These are phyloP conservation scores for Herpetospermum pedunculosum DNA, from an alignment of 306 rosid genomes.

Conservation along the genomic window DNA sequence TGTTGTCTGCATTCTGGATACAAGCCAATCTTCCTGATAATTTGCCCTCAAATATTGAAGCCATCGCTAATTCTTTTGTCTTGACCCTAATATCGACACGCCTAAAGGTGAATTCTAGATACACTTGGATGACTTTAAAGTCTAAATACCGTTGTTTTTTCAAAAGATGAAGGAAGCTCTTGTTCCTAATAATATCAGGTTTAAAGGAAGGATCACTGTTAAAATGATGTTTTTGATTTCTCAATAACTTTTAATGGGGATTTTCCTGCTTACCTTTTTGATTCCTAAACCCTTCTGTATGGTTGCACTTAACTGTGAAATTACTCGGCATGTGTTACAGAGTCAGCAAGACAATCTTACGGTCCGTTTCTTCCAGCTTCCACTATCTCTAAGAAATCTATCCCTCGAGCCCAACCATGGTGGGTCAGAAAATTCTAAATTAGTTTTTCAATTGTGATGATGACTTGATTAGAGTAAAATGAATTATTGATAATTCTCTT, in stretches of 20 bases:
- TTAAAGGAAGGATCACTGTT: neutral
- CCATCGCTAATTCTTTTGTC: slow-evolving; percentile 65
- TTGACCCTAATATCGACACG: slow-evolving; percentile 57
- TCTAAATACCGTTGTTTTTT: neutral
- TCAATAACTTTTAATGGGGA: neutral
- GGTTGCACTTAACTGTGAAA: neutral
- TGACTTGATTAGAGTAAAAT: slow-evolving; percentile 2
- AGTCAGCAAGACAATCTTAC: slow-evolving; percentile 48
- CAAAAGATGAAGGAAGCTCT: neutral
- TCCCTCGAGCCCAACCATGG: slow-evolving; percentile 62
- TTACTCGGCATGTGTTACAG: slow-evolving; percentile 33
- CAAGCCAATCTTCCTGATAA: slow-evolving; percentile 76
- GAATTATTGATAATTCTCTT: neutral
- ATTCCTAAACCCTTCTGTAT: neutral
- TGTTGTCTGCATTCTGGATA: slow-evolving; percentile 89
- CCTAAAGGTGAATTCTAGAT: slow-evolving; percentile 42
- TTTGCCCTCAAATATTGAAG: slow-evolving; percentile 80
- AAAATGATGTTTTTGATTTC: neutral
- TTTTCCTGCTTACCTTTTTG: neutral
- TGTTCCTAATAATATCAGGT: neutral
- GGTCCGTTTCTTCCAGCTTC: slow-evolving; percentile 74
- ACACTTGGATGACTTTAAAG: neutral
- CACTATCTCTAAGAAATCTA: slow-evolving; percentile 60
- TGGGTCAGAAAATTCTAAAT: slow-evolving; percentile 14
- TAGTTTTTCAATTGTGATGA: neutral